Conservation (phyloP, 177 flowering plant genomes). For the Vitis hybrid region DNA sequence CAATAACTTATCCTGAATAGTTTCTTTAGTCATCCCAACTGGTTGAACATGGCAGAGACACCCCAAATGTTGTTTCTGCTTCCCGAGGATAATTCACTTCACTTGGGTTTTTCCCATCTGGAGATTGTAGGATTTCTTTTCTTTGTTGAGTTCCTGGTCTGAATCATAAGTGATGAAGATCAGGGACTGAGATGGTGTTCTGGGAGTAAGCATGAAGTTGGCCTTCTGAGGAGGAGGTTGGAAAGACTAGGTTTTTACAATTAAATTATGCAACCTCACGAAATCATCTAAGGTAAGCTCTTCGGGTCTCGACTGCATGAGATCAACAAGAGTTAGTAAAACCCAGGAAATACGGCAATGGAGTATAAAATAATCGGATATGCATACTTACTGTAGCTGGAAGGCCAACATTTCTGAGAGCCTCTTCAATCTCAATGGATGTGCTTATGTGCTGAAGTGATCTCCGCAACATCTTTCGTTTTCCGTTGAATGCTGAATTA, state of each 20-base stretch:
- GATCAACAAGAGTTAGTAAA: neutral
- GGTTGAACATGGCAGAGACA: neutral
- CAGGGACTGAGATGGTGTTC: neutral
- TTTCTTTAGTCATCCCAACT: too few species aligned
- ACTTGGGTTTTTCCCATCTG: neutral
- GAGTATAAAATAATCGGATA: neutral
- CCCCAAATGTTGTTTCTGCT: neutral
- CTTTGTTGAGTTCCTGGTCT: neutral
- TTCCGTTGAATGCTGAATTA: constrained; percentile 89
- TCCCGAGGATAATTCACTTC: neutral
- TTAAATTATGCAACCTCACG: constrained; percentile 72
- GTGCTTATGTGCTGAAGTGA: constrained; percentile 75
- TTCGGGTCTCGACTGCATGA: constrained; percentile 75
- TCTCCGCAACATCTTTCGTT: constrained; percentile 85
- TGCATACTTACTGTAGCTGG: constrained; percentile 56
- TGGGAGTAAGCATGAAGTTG: neutral
- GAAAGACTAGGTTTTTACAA: constrained; percentile 32
- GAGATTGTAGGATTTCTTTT: neutral
- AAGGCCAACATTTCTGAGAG: constrained; percentile 54
- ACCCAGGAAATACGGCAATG: neutral
- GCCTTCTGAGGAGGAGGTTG: neutral
- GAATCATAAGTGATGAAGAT: neutral
- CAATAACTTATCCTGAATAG: too few species aligned
- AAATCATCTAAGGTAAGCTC: constrained; percentile 88
- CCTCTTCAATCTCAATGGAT: constrained; percentile 65